phyloP scores from a whole-genome alignment of 305 asterid species.

The Fraxinus paxiana region DNA sequence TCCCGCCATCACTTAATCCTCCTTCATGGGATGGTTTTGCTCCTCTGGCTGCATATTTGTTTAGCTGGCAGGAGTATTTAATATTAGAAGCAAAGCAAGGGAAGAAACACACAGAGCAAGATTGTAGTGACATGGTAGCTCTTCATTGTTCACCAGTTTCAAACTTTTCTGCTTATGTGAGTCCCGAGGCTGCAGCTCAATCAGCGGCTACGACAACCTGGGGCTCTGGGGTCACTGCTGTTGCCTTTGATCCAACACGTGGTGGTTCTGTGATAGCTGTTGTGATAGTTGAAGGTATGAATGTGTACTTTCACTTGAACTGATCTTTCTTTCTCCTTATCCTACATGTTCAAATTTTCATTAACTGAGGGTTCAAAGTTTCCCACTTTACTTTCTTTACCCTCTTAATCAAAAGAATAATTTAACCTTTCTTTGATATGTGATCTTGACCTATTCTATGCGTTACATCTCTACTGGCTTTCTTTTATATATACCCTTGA shows the following conservation, averaged over 20 bases:
- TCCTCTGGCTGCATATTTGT: constrained; percentile 85
- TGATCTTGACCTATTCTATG: constrained; percentile 3
- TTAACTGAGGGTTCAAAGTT: not conserved
- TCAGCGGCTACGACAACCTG: constrained; percentile 89
- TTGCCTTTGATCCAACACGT: constrained; percentile 96
- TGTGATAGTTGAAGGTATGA: constrained; percentile 89
- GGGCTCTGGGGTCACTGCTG: constrained; percentile 99
- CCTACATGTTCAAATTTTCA: constrained; percentile 16
- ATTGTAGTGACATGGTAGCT: constrained; percentile 65
- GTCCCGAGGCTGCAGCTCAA: constrained; percentile 99
- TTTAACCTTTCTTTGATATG: not conserved
- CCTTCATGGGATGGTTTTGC: constrained; percentile 98
- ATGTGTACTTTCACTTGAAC: constrained; percentile 15
- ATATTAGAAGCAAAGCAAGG: constrained; percentile 78
- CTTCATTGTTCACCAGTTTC: constrained; percentile 99
- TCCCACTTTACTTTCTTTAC: not conserved
- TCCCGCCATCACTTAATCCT: constrained; percentile 84
- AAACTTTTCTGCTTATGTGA: constrained; percentile 95
- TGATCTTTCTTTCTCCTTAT: constrained; percentile 12
- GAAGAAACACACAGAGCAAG: constrained; percentile 62
- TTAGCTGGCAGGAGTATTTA: constrained; percentile 94
- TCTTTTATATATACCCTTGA: not conserved
- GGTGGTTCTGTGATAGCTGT: constrained; percentile 96
- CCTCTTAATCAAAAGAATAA: constrained; percentile 2
- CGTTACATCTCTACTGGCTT: not conserved